Conservation (phyloP, 495 filamentous ascomycete genomes). For the Aspergillus campestris region DNA sequence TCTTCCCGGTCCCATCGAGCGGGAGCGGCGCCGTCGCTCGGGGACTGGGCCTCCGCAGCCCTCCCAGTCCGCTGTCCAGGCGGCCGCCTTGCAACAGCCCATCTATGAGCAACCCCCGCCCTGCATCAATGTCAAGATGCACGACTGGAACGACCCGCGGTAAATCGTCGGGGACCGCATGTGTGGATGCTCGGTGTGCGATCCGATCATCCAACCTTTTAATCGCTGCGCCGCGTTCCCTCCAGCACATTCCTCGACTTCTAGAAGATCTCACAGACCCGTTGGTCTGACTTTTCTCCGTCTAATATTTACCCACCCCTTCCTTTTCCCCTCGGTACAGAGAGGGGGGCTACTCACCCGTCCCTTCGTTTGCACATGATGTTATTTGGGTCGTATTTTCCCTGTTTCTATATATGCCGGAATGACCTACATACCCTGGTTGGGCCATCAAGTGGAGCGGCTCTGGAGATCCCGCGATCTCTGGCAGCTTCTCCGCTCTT, state of each 20-base stretch:
- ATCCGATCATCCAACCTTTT: too few relatives aligned
- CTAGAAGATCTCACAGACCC: too few relatives aligned
- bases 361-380: not conserved
- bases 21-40: constrained; percentile 58
- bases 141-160: constrained; percentile 31
- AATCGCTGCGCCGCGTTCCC: too few relatives aligned
- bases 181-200: too few relatives aligned
- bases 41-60: constrained; percentile 57
- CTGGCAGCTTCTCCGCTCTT: too few relatives aligned
- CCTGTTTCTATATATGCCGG: constrained; percentile 19
- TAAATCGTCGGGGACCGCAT: constrained; percentile 8
- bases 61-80: constrained; percentile 31
- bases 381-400: constrained; percentile 8
- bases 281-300: too few relatives aligned
- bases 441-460: constrained; percentile 3
- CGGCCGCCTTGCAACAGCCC: constrained; percentile 27
- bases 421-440: constrained; percentile 18
- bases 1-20: constrained; percentile 47
- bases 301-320: too few relatives aligned
- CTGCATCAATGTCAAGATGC: constrained; percentile 33
- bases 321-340: not conserved
- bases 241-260: too few relatives aligned
- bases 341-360: not conserved
- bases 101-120: constrained; percentile 23
- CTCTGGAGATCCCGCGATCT: not conserved